These are phyloP conservation scores for Bretschneidera sinensis DNA, from an alignment of 345 rosid species.

Conservation along the genomic window DNA sequence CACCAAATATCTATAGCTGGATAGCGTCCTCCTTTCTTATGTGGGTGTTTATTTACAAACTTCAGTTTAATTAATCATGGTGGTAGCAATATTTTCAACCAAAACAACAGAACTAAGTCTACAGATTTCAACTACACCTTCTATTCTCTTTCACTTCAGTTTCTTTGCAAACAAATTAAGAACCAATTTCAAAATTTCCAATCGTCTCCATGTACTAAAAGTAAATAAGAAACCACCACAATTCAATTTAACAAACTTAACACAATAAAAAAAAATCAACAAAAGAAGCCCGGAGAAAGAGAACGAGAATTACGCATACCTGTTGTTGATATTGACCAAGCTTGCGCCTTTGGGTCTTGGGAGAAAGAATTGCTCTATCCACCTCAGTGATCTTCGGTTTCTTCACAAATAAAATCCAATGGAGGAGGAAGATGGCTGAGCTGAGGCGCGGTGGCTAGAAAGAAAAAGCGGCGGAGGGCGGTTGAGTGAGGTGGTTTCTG, in stretches of 20 bases:
- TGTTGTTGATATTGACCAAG: constrained; percentile 85
- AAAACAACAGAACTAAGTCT: too few relatives aligned
- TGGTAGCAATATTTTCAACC: too few relatives aligned
- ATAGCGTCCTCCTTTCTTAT: too few relatives aligned
- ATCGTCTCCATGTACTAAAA: background rate
- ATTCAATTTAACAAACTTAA: background rate
- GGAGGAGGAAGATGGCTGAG: too few relatives aligned
- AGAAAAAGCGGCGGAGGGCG: too few relatives aligned
- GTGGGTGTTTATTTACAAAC: too few relatives aligned
- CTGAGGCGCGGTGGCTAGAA: too few relatives aligned
- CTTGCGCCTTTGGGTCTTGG: constrained; percentile 94
- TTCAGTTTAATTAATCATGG: too few relatives aligned
- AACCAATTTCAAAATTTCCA: background rate
- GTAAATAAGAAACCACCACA: background rate
- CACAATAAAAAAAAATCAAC: too few relatives aligned
- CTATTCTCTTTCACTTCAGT: background rate
- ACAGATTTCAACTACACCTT: background rate
- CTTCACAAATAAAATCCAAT: constrained; percentile 89
- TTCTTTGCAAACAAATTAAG: background rate
- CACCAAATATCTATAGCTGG: too few relatives aligned
- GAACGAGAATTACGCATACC: constrained; percentile 33
- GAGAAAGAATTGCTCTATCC: constrained; percentile 87
- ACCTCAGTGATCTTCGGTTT: constrained; percentile 92
- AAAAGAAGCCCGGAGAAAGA: background rate
- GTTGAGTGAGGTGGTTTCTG: too few relatives aligned